A percentile compares a stretch with the other conserved stretches of the same genome.
phyloP scores from a whole-genome alignment of 2,329 filamentous ascomycete genomes.

The Alternaria brassicae region DNA sequence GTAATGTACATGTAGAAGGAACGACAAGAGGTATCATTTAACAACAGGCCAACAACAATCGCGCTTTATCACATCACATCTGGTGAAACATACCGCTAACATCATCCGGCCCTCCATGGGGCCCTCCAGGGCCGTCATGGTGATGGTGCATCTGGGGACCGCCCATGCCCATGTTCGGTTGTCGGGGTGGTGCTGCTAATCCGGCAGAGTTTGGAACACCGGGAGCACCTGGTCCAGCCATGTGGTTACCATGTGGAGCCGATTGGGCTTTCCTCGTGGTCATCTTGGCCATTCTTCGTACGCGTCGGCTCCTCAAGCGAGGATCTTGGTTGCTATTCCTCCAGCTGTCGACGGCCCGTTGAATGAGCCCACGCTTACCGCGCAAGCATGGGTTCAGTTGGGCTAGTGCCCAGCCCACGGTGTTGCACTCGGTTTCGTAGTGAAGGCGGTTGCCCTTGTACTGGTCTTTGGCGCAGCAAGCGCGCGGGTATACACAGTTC shows the following conservation, averaged over 20 bases:
- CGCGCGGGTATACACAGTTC: constrained; percentile 96
- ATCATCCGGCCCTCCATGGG: constrained; percentile 72
- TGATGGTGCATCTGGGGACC: constrained; percentile 72
- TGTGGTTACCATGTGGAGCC: constrained; percentile 67
- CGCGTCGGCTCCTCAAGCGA: constrained; percentile 85
- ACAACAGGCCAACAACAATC: constrained; percentile 50
- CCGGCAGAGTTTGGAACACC: constrained; percentile 69
- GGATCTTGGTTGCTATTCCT: constrained; percentile 98
- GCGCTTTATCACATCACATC: constrained; percentile 67
- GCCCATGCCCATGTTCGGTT: constrained; percentile 73
- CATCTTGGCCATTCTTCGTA: constrained; percentile 95
- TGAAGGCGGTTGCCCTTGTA: constrained; percentile 95
- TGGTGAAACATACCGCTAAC: constrained; percentile 98
- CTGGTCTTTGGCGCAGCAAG: constrained; percentile 92
- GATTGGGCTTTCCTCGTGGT: constrained; percentile 78
- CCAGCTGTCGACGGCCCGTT: constrained; percentile 98
- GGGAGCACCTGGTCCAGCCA: constrained; percentile 72
- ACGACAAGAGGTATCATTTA: constrained; percentile 53
- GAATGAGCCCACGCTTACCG: constrained; percentile 93
- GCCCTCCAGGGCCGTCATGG: constrained; percentile 73
- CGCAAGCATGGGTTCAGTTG: constrained; percentile 89
- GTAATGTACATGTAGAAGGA: constrained; percentile 53
- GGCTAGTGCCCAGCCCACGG: constrained; percentile 98
- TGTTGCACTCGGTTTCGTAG: constrained; percentile 99
- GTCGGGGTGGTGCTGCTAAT: constrained; percentile 66